Evolutionary conservation across 805 yeast species (phyloP), one percentile per base, ranked within the genome.

Genomic region (Candida hungchunana): DNA sequence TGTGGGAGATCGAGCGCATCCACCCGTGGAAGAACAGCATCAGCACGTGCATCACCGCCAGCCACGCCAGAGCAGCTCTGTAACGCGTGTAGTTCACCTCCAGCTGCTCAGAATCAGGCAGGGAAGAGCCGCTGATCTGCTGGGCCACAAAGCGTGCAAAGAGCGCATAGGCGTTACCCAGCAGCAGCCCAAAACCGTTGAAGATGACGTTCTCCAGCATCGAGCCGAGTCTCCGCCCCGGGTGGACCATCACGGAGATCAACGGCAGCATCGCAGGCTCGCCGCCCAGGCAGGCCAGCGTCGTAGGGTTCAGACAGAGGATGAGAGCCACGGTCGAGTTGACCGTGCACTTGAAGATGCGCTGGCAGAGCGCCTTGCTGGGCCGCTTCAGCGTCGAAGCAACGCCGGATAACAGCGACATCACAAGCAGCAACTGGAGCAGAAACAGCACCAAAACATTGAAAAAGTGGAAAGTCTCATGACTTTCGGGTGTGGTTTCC

Each of bases 11-110:
- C 15, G 70, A 62, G 48, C 77, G 60, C 62, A 69, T 59, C 67
- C 70, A 67, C 0, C 77, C 78, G 42, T 69, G 75, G 29, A 63
- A 50, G 31, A 69, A 63, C 19, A 72, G 52, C 75, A 70, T 69
- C 16, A 68, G 14, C 2, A 66, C 55, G 43, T 73, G 77, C 34
- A 66, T 58, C 0, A 69, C 61, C 1, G 71, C 70, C 29, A 73
- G 40, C 13, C 69, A 55, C 0, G 67, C 73, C 32, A 72, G 38
- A 0, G 69, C 72, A 1, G 69, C 55, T 37, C 64, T 56, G 38
- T 52, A 63, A 2, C 59, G 53, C 12, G 39, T 39, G 39, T 55
- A 66, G 40, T 63, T 58, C 10, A 31, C 24, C 13, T 29, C 27
- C 17, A 53, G 46, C 32, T 61, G 67, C 32, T 53, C 45, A 4